phyloP scores from a whole-genome alignment of 345 rosid species.

The Anastatica hierochuntica region DNA sequence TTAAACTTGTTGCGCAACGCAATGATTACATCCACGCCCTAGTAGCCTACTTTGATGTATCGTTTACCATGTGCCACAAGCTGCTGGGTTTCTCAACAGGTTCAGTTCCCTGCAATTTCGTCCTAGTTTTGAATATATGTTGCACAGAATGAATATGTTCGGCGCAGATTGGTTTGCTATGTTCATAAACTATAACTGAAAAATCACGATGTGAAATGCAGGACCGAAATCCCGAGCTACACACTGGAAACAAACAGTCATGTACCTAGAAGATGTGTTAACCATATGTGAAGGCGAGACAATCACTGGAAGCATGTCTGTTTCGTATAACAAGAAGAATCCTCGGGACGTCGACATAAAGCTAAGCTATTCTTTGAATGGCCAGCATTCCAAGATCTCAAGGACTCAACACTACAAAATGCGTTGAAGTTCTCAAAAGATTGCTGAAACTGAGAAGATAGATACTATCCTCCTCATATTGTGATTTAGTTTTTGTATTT shows the following conservation, averaged over 20 bases:
- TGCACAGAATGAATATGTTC: too few relatives aligned
- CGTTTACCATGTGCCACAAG: conserved; percentile 91
- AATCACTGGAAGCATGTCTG: conserved; percentile 75
- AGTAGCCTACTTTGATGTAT: conserved; percentile 97
- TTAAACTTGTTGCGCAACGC: conserved; percentile 91
- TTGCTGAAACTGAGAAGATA: conserved; percentile 7
- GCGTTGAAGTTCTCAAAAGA: conserved; percentile 32
- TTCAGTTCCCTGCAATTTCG: conserved; percentile 24
- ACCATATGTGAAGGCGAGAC: conserved; percentile 90
- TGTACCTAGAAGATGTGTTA: conserved; percentile 90
- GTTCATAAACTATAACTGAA: not conserved
- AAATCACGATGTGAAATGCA: conserved; percentile 14
- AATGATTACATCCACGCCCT: conserved; percentile 96
- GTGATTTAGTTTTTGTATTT: conserved; percentile 19
- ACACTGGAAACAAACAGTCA: conserved; percentile 95
- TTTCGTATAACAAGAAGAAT: conserved; percentile 80
- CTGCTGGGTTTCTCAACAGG: conserved; percentile 97
- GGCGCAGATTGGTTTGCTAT: not conserved
- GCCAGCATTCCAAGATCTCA: conserved; percentile 49
- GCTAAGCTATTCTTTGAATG: conserved; percentile 63
- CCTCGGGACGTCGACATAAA: conserved; percentile 84
- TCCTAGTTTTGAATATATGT: too few relatives aligned
- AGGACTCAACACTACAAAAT: conserved; percentile 66
- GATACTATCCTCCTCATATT: not conserved
- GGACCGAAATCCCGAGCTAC: conserved; percentile 74